A percentile compares a stretch with the other conserved stretches of the same genome.
Evolutionary conservation across 352 stramenopile genomes (phyloP).

Genomic region (Phytophthora agathidicida): DNA sequence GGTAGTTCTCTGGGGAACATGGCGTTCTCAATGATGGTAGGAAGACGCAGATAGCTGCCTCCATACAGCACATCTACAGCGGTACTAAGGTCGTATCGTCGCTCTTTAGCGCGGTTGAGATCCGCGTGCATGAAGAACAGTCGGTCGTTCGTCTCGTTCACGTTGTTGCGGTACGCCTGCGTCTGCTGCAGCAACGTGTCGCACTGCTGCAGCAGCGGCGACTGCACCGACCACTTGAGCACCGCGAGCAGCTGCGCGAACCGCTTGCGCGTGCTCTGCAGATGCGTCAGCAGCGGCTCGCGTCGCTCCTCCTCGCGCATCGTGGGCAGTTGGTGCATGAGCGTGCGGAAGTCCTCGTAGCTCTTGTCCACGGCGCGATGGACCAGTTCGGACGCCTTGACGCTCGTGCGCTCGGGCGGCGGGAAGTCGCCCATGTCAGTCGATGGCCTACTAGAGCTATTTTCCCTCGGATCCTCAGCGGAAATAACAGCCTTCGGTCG

Average conservation of each 20-base stretch:
- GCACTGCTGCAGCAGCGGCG: conserved; percentile 78
- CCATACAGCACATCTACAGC: conserved; percentile 83
- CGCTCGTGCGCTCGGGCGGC: conserved; percentile 54
- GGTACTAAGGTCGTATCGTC: conserved; percentile 81
- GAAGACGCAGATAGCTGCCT: conserved; percentile 76
- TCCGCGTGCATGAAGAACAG: conserved; percentile 89
- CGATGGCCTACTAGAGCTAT: conserved; percentile 15
- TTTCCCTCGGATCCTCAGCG: conserved; percentile 18
- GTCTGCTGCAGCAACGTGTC: conserved; percentile 63
- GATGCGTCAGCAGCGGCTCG: conserved; percentile 67
- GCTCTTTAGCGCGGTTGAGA: conserved; percentile 81
- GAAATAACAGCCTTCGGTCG: conserved; percentile 28
- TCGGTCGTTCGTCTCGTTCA: conserved; percentile 85
- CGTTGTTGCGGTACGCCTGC: conserved; percentile 70
- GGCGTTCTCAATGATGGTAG: conserved; percentile 73
- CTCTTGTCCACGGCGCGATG: conserved; percentile 82
- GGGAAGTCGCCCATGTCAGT: conserved; percentile 74
- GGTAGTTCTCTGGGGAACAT: conserved; percentile 76
- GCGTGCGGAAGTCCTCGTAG: conserved; percentile 81
- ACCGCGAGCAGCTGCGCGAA: conserved; percentile 82
- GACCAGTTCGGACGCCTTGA: conserved; percentile 80
- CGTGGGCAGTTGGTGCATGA: conserved; percentile 71
- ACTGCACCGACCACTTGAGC: conserved; percentile 89
- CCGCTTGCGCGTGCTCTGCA: conserved; percentile 65
- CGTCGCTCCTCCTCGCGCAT: conserved; percentile 79